phyloP scores from a whole-genome alignment of 495 filamentous ascomycete species.

The Xylaria intraflava region DNA sequence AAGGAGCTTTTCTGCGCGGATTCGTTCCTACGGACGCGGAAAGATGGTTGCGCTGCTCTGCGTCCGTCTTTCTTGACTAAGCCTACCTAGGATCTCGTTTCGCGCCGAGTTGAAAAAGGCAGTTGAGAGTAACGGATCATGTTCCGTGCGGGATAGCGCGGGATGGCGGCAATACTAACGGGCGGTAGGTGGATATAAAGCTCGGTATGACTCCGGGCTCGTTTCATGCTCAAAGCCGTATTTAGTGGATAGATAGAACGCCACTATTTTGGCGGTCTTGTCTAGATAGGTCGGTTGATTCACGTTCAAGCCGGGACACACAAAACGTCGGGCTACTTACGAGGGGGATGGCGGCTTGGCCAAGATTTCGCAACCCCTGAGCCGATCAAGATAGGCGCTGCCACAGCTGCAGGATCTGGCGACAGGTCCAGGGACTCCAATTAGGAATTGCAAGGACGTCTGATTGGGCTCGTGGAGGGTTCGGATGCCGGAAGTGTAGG shows the following conservation, averaged over 20 bases:
- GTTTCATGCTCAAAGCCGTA: constrained; percentile 53
- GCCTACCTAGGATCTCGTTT: constrained; percentile 45
- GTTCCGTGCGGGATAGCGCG: constrained; percentile 48
- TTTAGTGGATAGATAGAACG: constrained; percentile 19
- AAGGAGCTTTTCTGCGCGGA: constrained; percentile 38
- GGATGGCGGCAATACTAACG: constrained; percentile 41
- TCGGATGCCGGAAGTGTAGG: no score
- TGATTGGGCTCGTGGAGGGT: no score
- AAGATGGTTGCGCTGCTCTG: constrained; percentile 30
- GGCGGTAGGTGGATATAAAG: constrained; percentile 42
- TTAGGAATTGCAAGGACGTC: no score
- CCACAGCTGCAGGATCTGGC: background rate
- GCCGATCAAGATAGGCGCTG: constrained; percentile 1
- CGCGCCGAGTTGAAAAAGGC: constrained; percentile 47
- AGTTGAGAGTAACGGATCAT: constrained; percentile 47
- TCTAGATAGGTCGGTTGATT: constrained; percentile 37
- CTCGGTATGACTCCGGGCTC: constrained; percentile 40
- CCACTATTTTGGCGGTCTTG: constrained; percentile 33
- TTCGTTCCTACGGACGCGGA: constrained; percentile 37
- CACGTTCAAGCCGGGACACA: constrained; percentile 32
- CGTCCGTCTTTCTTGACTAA: constrained; percentile 43
- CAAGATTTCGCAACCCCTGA: constrained; percentile 55
- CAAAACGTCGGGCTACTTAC: no score
- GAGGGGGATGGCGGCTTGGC: constrained; percentile 42
- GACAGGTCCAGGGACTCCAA: no score